phyloP scores from a whole-genome alignment of 2,329 filamentous ascomycete genomes.

The Fusarium sublunatum region DNA sequence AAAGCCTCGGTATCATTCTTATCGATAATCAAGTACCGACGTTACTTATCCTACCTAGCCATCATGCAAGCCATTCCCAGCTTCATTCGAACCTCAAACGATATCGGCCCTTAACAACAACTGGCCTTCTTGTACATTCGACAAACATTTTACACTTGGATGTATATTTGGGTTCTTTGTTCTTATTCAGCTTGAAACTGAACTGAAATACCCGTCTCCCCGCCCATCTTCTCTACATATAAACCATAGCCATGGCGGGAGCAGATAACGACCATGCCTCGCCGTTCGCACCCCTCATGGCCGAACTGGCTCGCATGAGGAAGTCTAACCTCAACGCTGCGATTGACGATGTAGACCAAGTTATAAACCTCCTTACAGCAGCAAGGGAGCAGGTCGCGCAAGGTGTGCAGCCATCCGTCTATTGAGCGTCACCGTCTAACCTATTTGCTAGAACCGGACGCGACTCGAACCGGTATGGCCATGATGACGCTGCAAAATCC shows the following conservation, averaged over 20 bases:
- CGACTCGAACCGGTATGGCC: conserved; percentile 74
- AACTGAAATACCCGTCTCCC: neutral
- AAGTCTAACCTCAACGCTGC: conserved; percentile 75
- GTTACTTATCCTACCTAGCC: conserved; percentile 24
- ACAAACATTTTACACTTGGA: conserved; percentile 12
- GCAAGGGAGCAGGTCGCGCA: conserved; percentile 79
- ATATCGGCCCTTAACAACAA: conserved; percentile 30
- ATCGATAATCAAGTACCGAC: conserved; percentile 39
- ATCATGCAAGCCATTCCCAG: conserved; percentile 25
- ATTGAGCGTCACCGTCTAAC: conserved; percentile 24
- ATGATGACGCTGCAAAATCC: conserved; percentile 89
- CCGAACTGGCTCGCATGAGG: conserved; percentile 78
- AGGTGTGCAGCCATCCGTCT: conserved; percentile 58
- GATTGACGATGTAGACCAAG: conserved; percentile 82
- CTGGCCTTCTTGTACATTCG: conserved; percentile 15
- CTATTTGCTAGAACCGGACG: conserved; percentile 47
- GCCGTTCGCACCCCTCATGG: conserved; percentile 69
- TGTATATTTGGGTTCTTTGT: neutral
- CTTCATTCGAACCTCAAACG: conserved; percentile 37
- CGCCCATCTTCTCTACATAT: neutral
- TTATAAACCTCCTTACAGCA: conserved; percentile 79
- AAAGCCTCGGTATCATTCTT: conserved; percentile 27
- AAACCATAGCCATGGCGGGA: conserved; percentile 48
- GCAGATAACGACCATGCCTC: conserved; percentile 53
- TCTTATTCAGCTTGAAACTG: neutral